These are phyloP conservation scores for Eutrema japonicum DNA, from an alignment of 345 rosid species.

Conservation along the genomic window DNA sequence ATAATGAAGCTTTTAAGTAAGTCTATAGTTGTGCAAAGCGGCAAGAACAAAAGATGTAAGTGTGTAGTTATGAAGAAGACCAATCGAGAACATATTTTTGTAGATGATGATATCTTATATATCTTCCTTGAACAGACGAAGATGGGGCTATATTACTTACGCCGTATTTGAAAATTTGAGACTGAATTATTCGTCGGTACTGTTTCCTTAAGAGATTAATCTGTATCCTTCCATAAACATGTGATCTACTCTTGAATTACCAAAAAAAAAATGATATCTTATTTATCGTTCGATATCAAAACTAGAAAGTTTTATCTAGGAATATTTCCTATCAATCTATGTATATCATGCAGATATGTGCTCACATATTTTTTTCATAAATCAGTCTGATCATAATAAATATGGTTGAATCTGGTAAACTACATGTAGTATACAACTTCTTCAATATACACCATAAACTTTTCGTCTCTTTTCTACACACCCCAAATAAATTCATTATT, in stretches of 20 bases:
- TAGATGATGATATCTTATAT: conserved; percentile 1
- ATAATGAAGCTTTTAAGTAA: not conserved
- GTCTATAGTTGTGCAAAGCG: not conserved
- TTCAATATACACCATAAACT: too few species aligned
- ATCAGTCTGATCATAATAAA: conserved; percentile 4
- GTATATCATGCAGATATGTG: not conserved
- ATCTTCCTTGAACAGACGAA: not conserved
- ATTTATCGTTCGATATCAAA: not conserved
- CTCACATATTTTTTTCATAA: not conserved
- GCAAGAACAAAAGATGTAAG: not conserved
- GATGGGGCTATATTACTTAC: too few species aligned
- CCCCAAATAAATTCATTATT: too few species aligned
- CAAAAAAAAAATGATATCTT: not conserved
- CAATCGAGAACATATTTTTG: not conserved
- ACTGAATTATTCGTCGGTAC: too few species aligned
- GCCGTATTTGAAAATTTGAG: too few species aligned
- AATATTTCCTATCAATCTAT: not conserved
- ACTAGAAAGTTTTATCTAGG: not conserved
- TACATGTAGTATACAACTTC: too few species aligned
- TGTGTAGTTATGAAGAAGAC: not conserved
- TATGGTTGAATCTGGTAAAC: too few species aligned
- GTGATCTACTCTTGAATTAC: too few species aligned
- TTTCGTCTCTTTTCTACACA: too few species aligned
- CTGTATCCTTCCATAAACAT: too few species aligned
- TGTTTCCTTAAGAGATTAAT: too few species aligned